Percentiles rank a stretch among this genome's conserved stretches.
Evolutionary conservation across 768 basidiomycete genomes (phyloP).

Genomic region (Termitomyces bulborhizus): DNA sequence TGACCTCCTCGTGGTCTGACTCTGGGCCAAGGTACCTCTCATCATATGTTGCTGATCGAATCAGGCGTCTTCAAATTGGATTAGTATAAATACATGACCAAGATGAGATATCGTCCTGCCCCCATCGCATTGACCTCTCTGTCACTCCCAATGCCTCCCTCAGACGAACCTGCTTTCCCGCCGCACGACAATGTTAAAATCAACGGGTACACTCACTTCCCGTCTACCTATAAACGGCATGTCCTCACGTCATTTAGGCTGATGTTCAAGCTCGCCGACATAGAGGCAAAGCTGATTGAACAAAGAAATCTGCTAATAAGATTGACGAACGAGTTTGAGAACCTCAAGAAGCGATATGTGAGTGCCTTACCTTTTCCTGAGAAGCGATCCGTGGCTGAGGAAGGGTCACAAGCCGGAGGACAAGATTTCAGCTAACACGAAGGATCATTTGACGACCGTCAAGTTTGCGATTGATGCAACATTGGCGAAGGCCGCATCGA

Average conservation of each 20-base stretch:
- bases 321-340: not conserved
- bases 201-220: not conserved
- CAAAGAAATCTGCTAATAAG: not conserved
- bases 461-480: conserved; percentile 1
- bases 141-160: not conserved
- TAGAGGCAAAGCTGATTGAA: conserved; percentile 3
- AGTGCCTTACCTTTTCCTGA: not conserved
- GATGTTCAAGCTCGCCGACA: conserved; percentile 2
- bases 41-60: not conserved
- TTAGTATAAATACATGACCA: not conserved
- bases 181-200: conserved; percentile 1
- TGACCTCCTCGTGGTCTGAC: not conserved
- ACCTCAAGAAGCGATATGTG: conserved; percentile 3
- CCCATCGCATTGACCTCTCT: not conserved
- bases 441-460: not conserved
- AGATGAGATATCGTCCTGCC: not conserved
- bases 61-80: not conserved
- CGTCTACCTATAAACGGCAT: not conserved
- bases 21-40: not conserved
- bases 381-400: not conserved
- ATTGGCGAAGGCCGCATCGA: conserved; percentile 3
- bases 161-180: conserved; percentile 1
- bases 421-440: not conserved
- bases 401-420: not conserved
- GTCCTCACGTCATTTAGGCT: not conserved